Base-by-base conservation (phyloP, 2,329 filamentous ascomycete species). In the Fonsecaea pugnacius region DNA sequence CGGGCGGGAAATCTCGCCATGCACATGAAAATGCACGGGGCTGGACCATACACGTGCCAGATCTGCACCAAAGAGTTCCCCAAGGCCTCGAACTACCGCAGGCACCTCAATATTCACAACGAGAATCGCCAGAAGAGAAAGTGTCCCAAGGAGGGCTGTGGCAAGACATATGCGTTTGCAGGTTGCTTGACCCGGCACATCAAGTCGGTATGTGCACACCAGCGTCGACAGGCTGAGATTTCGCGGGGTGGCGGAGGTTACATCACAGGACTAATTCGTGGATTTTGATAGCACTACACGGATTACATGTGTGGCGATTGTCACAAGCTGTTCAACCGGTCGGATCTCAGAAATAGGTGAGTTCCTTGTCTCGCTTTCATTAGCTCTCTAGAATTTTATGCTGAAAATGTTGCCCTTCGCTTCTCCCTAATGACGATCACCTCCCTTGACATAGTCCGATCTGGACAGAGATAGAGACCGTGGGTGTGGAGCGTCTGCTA, bases 291-390 rank as follows among this genome's bases (percentile, higher is more conserved):
- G 35, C 35, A 56, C 53, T 27, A n/a, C 3, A 40, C 14, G 14
- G 24, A 58, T 27, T 58, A 33, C 30, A 40, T 5, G 27, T 66
- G 64, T 46, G 27, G 43, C 9, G 38, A 55, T 33, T 67, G 65
- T 38, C 21, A 35, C 16, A 64, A 50, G 38, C 5, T 16, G 8
- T 67, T 62, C 48, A 38, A 40, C 14, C 53, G 65, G 33, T 40
- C 59, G 21, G 65, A 67, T 58, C 46, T 62, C 18, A 48, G 58
- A 54, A 58, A 62, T 18, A 55, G 65, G 61, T 63, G 58, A 58
- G 64, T 55, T 14, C 16, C n/a, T 21, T 36, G 14, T 18, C 21
- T 27, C 43, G 18, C 7, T 24, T 18, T 48, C 5, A 5, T 12
- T 21, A 6, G 2, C 1, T 3, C 16, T 48, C 8, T 12, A 10